Evolutionary conservation across 164 flowering plant genomes (phyloP), one percentile per base, ranked within the genome.

Genomic region (Dillenia turbinata): DNA sequence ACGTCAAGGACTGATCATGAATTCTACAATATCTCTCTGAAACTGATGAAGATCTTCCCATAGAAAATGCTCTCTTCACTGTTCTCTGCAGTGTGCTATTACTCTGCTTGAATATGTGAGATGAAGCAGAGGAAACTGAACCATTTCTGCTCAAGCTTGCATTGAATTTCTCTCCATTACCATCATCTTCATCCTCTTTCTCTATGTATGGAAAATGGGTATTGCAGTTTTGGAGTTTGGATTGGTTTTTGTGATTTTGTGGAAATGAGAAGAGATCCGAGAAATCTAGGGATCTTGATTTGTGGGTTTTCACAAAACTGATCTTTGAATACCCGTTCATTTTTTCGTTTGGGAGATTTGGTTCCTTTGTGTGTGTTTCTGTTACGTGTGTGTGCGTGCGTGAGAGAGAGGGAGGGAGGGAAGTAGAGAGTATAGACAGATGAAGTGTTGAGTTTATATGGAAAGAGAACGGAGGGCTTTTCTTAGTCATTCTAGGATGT

Each of bases 1-100:
- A 2, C 13, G 79, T 71, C 52, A 62, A 66, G 51, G 59, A 62
- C 64, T 81, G 83, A 62, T 83, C 85, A 77, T 79, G 70, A 67
- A 85, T 83, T 69, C 90, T 81, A n/a, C 79, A 70, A 63, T 85
- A 85, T 65, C 78, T 75, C 45, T 85, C 87, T 5, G 84, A 68
- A 33, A 79, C 79, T 3, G 90, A 79, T 10, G 82, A 75, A 49
- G 90, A 85, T 79, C 81, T 83, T 68, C 78, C 71, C 78, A 83
- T 65, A 8, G 85, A 83, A n/a, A 79, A 70, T 2, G 71, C 85
- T 65, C 78, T 77, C 55, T 67, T 81, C 71, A 79, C 71, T 24
- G 77, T 69, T 61, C 65, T 12, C 9, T 64, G 69, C 49, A 75
- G 13, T 33, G 72, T 16, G 13, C 49, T 65, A 66, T 40, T 62